A percentile compares a stretch with the other conserved stretches of the same genome.
Evolutionary conservation across 352 stramenopile genomes (phyloP).

Genomic region (Phytophthora chlamydospora): DNA sequence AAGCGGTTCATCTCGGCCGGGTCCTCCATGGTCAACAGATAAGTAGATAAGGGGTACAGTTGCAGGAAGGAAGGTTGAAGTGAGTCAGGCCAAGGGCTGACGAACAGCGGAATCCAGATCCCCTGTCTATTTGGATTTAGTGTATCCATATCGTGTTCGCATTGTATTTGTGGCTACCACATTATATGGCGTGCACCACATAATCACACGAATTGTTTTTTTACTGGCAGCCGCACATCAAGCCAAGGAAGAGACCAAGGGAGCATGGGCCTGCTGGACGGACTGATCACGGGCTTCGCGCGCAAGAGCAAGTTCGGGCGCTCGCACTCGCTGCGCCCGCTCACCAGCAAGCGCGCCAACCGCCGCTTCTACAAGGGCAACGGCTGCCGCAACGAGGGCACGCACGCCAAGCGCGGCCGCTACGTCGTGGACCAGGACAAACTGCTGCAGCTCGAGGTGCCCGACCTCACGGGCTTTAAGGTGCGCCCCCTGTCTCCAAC

Average conservation of each 20-base stretch:
- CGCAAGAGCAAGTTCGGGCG: slow-evolving; percentile 87
- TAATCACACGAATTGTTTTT: slow-evolving; percentile 2
- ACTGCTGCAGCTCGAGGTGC: slow-evolving; percentile 92
- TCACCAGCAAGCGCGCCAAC: slow-evolving; percentile 94
- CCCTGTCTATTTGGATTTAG: too few relatives aligned
- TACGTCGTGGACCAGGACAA: slow-evolving; percentile 93
- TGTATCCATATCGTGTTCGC: background rate
- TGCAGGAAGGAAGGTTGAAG: background rate
- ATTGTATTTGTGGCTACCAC: background rate
- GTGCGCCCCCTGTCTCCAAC: slow-evolving; percentile 25
- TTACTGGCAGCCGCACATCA: slow-evolving; percentile 33
- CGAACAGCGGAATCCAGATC: slow-evolving; percentile 3
- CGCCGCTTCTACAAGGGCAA: slow-evolving; percentile 97
- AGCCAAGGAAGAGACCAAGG: slow-evolving; percentile 2
- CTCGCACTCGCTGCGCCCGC: slow-evolving; percentile 84
- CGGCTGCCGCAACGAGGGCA: slow-evolving; percentile 91
- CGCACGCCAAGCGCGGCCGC: slow-evolving; percentile 91
- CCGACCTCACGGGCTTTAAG: slow-evolving; percentile 94
- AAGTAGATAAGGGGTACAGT: slow-evolving; percentile 8
- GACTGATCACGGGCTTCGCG: slow-evolving; percentile 70
- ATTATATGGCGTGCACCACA: slow-evolving; percentile 11
- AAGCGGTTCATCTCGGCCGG: slow-evolving; percentile 70
- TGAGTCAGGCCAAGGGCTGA: slow-evolving; percentile 1
- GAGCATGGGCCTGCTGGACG: slow-evolving; percentile 80
- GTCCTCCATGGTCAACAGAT: slow-evolving; percentile 51